Evolutionary conservation across 495 filamentous ascomycete species (phyloP).

Genomic region (Penicillium silybi): DNA sequence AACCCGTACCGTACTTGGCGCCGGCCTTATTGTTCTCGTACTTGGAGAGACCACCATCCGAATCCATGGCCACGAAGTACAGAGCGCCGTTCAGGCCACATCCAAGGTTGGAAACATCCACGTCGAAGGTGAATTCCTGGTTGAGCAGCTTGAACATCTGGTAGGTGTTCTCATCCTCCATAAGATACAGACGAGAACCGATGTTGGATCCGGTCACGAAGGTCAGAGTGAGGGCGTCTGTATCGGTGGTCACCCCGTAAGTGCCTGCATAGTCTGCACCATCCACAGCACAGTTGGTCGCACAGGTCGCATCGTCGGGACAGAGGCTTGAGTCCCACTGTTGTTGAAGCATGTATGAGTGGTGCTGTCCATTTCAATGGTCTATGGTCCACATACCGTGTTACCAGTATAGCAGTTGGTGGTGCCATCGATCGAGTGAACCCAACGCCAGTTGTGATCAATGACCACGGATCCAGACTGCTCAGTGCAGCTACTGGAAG

Average conservation of each 20-base stretch:
- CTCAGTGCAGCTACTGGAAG: slow-evolving; percentile 48
- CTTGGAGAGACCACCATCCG: slow-evolving; percentile 52
- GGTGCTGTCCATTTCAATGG: neutral
- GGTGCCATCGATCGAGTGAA: slow-evolving; percentile 47
- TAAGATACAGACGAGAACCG: slow-evolving; percentile 58
- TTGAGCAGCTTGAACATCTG: slow-evolving; percentile 56
- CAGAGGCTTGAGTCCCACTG: slow-evolving; percentile 53
- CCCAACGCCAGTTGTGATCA: slow-evolving; percentile 64
- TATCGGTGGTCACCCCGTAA: slow-evolving; percentile 54
- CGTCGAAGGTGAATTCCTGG: slow-evolving; percentile 65
- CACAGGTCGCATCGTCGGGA: slow-evolving; percentile 50
- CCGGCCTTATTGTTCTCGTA: slow-evolving; percentile 60
- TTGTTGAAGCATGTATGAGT: slow-evolving; percentile 11
- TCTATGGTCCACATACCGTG: neutral
- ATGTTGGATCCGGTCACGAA: slow-evolving; percentile 53
- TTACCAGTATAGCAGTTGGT: slow-evolving; percentile 66
- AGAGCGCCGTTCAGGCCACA: slow-evolving; percentile 72
- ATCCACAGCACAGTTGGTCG: slow-evolving; percentile 56
- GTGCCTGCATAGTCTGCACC: slow-evolving; percentile 54
- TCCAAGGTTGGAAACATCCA: slow-evolving; percentile 59
- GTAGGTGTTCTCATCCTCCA: slow-evolving; percentile 53
- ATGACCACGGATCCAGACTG: slow-evolving; percentile 53
- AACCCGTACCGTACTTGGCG: slow-evolving; percentile 67
- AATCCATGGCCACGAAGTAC: slow-evolving; percentile 65
- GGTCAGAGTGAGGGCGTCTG: slow-evolving; percentile 49